Base-by-base conservation (phyloP, 768 basidiomycete genomes). In the Omphalotus guepiniiformis region DNA sequence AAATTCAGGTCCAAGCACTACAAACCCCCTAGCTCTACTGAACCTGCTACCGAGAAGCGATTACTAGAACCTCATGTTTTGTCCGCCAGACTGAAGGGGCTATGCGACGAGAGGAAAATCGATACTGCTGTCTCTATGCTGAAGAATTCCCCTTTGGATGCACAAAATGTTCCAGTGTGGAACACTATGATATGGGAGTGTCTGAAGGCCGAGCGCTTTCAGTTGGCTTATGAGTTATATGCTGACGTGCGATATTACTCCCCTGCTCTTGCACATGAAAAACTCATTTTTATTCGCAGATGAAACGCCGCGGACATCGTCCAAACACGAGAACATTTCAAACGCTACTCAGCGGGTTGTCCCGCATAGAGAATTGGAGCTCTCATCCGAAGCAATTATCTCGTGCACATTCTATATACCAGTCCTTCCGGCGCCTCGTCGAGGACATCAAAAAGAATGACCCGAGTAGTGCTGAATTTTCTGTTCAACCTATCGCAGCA, bases 301-400 rank as follows among this genome's bases (percentile, higher is more conserved):
- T 93, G 88, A 92, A 89, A 64, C 77, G 88, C 27, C 79, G 91
- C 36, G 86, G 87, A 1, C 83, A 89, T 58, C 72, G 72, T 38
- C 88, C 91, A 21, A 82, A 74, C 36, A 62, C 72, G 6, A 67
- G 79, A 48, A 90, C 90, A 2, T 92, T 77, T 55, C 72, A 76
- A 37, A 87, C 85, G 19, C 68, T 92, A 63, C 73, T 93, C 61
- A 73, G 63, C 36, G 88, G 86, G 5, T 71, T 85, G 35, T 70
- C 76, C 2, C 71, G 71, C 23, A 78, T 89, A 23, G 71, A 80
- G 13, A 63, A 82, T 54, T 91, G 88, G 86, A 52, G 65, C 0
- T 57, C 53, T 18, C 71, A 78, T 56, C 57, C 76, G 16, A 81
- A 82, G 56, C 86, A 88, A 55, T 74, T 89, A 43, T 64, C 64